Evolutionary conservation across 2,329 filamentous ascomycete species (phyloP), one percentile per base, ranked within the genome.

Genomic region (Arthrobotrys sinensis): DNA sequence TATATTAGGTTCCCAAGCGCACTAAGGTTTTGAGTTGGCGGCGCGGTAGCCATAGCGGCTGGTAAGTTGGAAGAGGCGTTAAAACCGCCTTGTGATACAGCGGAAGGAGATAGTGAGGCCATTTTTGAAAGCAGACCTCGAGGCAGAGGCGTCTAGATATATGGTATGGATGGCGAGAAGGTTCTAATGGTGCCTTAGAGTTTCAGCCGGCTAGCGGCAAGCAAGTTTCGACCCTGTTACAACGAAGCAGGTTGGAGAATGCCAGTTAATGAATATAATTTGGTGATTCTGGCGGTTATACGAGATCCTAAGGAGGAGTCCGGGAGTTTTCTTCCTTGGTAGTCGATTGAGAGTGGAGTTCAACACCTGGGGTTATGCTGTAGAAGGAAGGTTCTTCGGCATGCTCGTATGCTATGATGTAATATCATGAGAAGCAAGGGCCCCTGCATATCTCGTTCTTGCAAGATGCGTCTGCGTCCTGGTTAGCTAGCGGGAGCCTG

Each of bases 371-470:
- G 28, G 32, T 66, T 68, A 76, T 52, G 60, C 62, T 70, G 66
- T 38, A 67, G 32, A 68, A 68, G 75, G 75, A 78, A 78, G 75
- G 75, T 72, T 78, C 50, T 40, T 78, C 50, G 75, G 67, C 75
- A 63, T 78, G 50, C 43, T 55, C 32, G 21, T 62, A 32, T 48
- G 66, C 66, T 78, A 78, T 78, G 75, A 78, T 78, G 75, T 78
- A 78, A 78, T 78, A 78, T 78, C 75, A 72, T 72, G 67, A 62
- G 32, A 62, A 66, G 60, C 73, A 77, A 77, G 66, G 73, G 60
- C 65, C 65, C 63, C 24, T 75, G 73, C 60, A 63, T 60, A 16
- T 64, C 48, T 62, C 43, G 38, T 32, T 55, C n/a, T 24, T 16
- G 48, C 32, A 19, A 32, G 32, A 40, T 43, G 28, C 40, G 55